Base-by-base conservation (phyloP, 768 basidiomycete species). In the Hortiboletus campestris region DNA sequence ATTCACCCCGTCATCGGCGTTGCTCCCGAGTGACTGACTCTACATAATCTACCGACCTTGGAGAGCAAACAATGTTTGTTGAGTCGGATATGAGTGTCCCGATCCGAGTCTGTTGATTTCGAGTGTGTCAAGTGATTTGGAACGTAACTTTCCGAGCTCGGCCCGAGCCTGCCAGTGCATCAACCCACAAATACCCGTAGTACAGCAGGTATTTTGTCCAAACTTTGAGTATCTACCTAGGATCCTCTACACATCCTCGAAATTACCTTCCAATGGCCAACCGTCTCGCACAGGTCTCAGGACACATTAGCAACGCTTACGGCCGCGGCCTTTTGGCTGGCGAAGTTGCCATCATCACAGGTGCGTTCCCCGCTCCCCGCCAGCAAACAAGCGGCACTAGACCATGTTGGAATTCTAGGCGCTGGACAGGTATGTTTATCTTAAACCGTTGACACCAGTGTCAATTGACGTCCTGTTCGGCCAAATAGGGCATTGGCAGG, bases 301-400 rank as follows among this genome's bases (percentile, higher is more conserved):
- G 82, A 50, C 89, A 91, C 65, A 72, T 91, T 28, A 79, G 80
- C 36, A 85, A 81, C 64, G 56, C 71, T 20, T 58, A 75, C 52
- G 60, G 68, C 20, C 74, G 78, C 8, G 89, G 90, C 4, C 74
- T 93, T 42, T 76, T 91, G 46, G 79, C 76, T 1, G 88, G 85
- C 7, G 88, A 93, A 64, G 90, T 92, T 9, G 90, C 88, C 16
- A 91, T 94, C 68, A 85, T 94, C 64, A 94, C 91, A 47, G 91
- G 89, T 86, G 65, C 63, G 82, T 72, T 35, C 31, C 25, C 32
- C 32, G 16, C 14, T 28, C 8, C 17, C 16, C 39, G 42, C 39
- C 19, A 34, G 20, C 16, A 31, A 42, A 6, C 34, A n/a, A 17
- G 32, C 31, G n/a, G 29, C 28, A 35, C 49, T 54, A 51, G 45